Conservation (phyloP, 371 early-diverging fungal genomes). For the Mucor irregularis region DNA sequence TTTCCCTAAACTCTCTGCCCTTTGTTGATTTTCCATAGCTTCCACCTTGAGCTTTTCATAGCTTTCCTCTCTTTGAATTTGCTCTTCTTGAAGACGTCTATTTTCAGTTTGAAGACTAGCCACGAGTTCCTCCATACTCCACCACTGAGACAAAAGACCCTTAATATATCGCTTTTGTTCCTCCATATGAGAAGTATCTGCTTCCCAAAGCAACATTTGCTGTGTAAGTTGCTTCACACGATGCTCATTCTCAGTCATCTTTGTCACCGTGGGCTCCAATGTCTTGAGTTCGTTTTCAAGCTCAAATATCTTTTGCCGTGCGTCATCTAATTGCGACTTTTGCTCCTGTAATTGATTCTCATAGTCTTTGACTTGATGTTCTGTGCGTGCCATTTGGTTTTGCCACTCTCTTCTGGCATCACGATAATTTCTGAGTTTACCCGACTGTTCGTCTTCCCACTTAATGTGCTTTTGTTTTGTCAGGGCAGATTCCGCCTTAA, state of each 20-base stretch:
- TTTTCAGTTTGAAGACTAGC: conserved; percentile 41
- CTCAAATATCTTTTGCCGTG: conserved; percentile 46
- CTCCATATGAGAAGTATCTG: conserved; percentile 40
- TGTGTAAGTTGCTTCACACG: conserved; percentile 60
- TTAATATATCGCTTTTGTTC: conserved; percentile 48
- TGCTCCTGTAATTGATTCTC: conserved; percentile 29
- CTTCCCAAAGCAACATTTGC: conserved; percentile 58
- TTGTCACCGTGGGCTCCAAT: conserved; percentile 48
- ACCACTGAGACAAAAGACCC: conserved; percentile 43
- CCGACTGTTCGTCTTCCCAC: conserved; percentile 66
- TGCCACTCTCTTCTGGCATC: conserved; percentile 62
- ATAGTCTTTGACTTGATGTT: conserved; percentile 51
- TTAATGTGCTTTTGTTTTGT: conserved; percentile 62
- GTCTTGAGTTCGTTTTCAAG: conserved; percentile 55
- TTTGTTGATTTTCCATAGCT: conserved; percentile 7
- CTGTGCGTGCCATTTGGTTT: conserved; percentile 45
- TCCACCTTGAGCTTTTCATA: conserved; percentile 17
- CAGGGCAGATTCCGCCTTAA: conserved; percentile 54
- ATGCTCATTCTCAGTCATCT: conserved; percentile 55
- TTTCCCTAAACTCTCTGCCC: conserved; percentile 4
- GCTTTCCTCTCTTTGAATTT: conserved; percentile 20
- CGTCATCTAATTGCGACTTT: conserved; percentile 28
- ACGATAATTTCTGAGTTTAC: conserved; percentile 55
- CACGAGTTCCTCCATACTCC: conserved; percentile 45
- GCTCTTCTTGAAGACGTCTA: conserved; percentile 14